Evolutionary conservation across 148 eudicot species (phyloP), one percentile per base, ranked within the genome.

Genomic region (Fagopyrum homotropicum): DNA sequence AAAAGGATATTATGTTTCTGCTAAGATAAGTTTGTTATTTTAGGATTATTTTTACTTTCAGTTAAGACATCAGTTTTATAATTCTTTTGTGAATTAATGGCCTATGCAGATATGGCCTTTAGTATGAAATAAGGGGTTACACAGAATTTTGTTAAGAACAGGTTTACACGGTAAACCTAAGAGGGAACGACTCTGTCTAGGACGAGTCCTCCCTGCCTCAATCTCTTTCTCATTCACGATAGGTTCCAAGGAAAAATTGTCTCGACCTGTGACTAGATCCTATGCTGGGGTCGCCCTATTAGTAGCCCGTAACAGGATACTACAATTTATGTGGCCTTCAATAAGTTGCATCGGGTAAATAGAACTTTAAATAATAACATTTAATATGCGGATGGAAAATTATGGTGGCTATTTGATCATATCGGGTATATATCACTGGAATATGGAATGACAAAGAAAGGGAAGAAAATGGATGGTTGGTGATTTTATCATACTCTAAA

Each of bases 211-310:
- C 19, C 60, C 3, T 2, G 4, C 4, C 54, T 50, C 11, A 7
- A 11, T 50, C 54, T 50, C 60, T 55, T n/a, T 4, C 6, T 4
- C 22, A 55, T 55, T 55, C 60, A 55, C 60, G 7, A 59, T 26
- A 7, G 35, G 10, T 59, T 22, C 35, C 17, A 59, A 30, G 35
- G 2, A 7, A 59, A 9, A 19, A 4, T 22, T 9, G 35, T 59
- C 66, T 22, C 26, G 66, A 19, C 66, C 66, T 6, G 66, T 59
- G 66, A 59, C 35, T 59, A 6, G 66, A 59, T 59, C 66, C 66
- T 55, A 55, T 1, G n/a, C 72, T 29, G 1, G 14, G 40, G 40
- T 35, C 3, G 40, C 2, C 40, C 40, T 35, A 2, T 35, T 35
- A 35, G 40, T 35, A 16, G 46, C 8, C 40, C 40, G 45, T 63